Evolutionary conservation across 192 early-diverging fungal species (phyloP).

Genomic region (Coemansia aciculifera): DNA sequence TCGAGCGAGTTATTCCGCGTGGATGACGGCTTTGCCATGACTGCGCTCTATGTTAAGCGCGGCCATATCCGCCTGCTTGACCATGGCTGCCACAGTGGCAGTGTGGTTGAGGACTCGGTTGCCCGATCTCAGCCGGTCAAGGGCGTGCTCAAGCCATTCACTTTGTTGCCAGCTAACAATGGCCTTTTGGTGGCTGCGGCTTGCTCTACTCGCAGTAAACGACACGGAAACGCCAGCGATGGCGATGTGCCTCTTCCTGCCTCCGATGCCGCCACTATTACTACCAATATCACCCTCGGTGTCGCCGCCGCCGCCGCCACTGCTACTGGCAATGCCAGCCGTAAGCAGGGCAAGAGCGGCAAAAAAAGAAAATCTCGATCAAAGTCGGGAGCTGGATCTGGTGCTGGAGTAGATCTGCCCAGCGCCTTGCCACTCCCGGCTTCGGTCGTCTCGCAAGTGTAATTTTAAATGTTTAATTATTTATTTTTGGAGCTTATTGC

Average conservation of each 20-base stretch:
- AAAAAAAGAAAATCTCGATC: conserved; percentile 28
- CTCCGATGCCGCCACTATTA: neutral
- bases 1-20: conserved; percentile 37
- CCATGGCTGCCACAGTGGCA: conserved; percentile 2
- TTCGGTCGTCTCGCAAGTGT: conserved; percentile 41
- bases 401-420: conserved; percentile 14
- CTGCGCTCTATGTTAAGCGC: conserved; percentile 49
- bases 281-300: neutral
- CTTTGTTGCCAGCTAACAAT: conserved; percentile 36
- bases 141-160: conserved; percentile 52
- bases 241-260: conserved; percentile 1
- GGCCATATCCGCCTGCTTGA: conserved; percentile 48
- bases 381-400: conserved; percentile 6
- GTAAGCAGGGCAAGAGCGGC: conserved; percentile 22
- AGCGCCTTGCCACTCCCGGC: conserved; percentile 31
- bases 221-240: conserved; percentile 5
- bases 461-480: conserved; percentile 26
- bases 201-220: conserved; percentile 14
- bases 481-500: neutral
- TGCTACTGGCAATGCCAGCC: conserved; percentile 1
- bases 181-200: neutral
- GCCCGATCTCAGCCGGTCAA: conserved; percentile 16
- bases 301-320: neutral
- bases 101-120: neutral
- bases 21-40: conserved; percentile 41